Conservation (phyloP, 208 protist species). For the Trypanosoma cruzi region DNA sequence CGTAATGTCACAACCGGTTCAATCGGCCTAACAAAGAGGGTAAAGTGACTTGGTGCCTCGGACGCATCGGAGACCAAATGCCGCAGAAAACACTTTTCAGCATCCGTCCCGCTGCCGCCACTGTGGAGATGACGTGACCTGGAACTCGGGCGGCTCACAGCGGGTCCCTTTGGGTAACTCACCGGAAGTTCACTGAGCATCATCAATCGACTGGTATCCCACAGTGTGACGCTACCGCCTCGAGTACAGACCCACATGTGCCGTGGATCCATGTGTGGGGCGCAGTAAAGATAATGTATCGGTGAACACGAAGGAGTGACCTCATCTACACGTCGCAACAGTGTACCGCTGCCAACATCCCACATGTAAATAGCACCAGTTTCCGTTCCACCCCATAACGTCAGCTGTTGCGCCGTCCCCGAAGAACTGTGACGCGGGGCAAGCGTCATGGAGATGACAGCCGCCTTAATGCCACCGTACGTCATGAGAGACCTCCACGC, state of each 20-base stretch:
- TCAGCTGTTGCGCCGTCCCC: not conserved
- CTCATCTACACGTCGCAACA: slow-evolving; percentile 31
- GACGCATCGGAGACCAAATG: slow-evolving; percentile 14
- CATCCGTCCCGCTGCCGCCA: not conserved
- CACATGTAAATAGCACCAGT: slow-evolving; percentile 42
- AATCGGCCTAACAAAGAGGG: slow-evolving; percentile 44
- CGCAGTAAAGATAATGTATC: slow-evolving; percentile 24
- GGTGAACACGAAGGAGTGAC: slow-evolving; percentile 25
- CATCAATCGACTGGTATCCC: slow-evolving; percentile 32
- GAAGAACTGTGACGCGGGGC: not conserved
- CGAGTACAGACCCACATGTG: slow-evolving; percentile 47
- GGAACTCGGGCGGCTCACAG: not conserved
- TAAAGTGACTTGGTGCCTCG: slow-evolving; percentile 29
- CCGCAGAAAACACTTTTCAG: slow-evolving; percentile 19
- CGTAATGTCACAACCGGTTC: slow-evolving; percentile 46
- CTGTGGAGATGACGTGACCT: not conserved
- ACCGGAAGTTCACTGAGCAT: slow-evolving; percentile 39
- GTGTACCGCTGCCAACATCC: slow-evolving; percentile 26
- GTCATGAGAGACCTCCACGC: slow-evolving; percentile 2
- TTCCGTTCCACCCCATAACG: slow-evolving; percentile 44
- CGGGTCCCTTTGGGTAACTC: slow-evolving; percentile 39
- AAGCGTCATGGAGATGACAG: slow-evolving; percentile 23
- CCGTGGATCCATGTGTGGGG: not conserved
- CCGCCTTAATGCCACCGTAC: slow-evolving; percentile 4
- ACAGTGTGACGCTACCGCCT: slow-evolving; percentile 47